Base-by-base conservation (phyloP, 208 protist species). In the Trichomonas tenax region DNA sequence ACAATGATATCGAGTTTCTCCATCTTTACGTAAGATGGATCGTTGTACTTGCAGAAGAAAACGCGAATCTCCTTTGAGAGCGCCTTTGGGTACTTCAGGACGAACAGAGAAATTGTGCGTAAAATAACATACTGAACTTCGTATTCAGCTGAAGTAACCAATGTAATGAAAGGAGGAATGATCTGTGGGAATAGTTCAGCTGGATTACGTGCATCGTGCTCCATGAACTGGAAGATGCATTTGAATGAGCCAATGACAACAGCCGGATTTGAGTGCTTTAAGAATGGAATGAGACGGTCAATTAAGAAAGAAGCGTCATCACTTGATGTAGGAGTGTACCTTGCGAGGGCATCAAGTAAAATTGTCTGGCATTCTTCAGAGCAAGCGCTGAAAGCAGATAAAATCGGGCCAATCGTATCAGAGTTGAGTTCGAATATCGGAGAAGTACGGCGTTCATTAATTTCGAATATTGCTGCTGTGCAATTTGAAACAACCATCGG, bases 61-160 rank as follows among this genome's bases (percentile, higher is more conserved):
- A 99, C 98, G 96, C 99, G 98, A 40, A 99, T 96, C 72, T 96
- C 49, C 10, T 49, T 46, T 6, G 46, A 81, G 15, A 96, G 49
- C 48, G 51, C 44, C 8, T 96, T 96, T 17, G 93, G 36, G 98
- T 98, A 96, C 98, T 98, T 98, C 90, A 99, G 99, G 2, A 99
- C 97, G 93, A 99, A 98, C 9, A 99, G 98, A 97, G 99, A 98
- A 97, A 99, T 99, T 97, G 99, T 99, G 90, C 99, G 98, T 72
- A 99, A 98, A 45, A 99, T 98, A 11, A 99, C 98, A 97, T 99
- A 99, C 97, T 99, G 99, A 49, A 99, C 98, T 97, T 99, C 99
- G 82, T 99, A 98, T 96, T 99, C 98, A 21, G 81, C 81, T 0
- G 97, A 98, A 38, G 98, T 97, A 0, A 98, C 96, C 26, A 97